Evolutionary conservation across 306 rosid genomes (phyloP), one percentile per base, ranked within the genome.

Genomic region (Dicorynia guianensis): DNA sequence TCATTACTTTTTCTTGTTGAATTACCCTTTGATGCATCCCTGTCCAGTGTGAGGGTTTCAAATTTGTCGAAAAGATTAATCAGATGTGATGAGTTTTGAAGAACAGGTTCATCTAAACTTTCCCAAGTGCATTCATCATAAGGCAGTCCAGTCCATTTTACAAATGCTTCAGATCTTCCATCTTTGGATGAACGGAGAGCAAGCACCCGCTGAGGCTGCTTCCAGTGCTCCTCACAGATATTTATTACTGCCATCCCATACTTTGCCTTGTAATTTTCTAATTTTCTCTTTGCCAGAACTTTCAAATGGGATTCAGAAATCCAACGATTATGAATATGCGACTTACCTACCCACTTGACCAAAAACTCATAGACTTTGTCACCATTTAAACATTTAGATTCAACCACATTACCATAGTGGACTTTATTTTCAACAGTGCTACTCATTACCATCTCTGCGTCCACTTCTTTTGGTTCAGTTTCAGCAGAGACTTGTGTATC

Each of bases 61-160:
- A 87, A 85, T 61, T 82, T 85, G 56, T 83, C 76, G 81, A 87
- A 96, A 43, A 80, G 54, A 63, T 87, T 67, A 69, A 96, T 71
- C 87, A 96, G 82, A 76, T 86, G 87, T 58, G 87, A 78, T 76
- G 72, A 81, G 78, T 76, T 83, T 82, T 84, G 87, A 68, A 93
- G 84, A 71, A 88, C 85, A 49, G 96, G 86, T 76, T 90, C 98
- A 50, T 96, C 94, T 82, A 93, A 79, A 81, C 87, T 85, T 87
- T 96, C 99, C 99, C 99, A 96, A 68, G 98, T 96, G 87, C 98
- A 92, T 56, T 96, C 99, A 57, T 84, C 96, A 74, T 96, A 96
- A 47, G 99, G 93, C 53, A 89, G 90, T 76, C 93, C 96, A 67
- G 85, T 88, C 99, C 99, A 96, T 77, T 92, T 96, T 55, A 93